These are phyloP conservation scores for Bauhinia variegata DNA, from an alignment of 306 rosid genomes.

Conservation along the genomic window DNA sequence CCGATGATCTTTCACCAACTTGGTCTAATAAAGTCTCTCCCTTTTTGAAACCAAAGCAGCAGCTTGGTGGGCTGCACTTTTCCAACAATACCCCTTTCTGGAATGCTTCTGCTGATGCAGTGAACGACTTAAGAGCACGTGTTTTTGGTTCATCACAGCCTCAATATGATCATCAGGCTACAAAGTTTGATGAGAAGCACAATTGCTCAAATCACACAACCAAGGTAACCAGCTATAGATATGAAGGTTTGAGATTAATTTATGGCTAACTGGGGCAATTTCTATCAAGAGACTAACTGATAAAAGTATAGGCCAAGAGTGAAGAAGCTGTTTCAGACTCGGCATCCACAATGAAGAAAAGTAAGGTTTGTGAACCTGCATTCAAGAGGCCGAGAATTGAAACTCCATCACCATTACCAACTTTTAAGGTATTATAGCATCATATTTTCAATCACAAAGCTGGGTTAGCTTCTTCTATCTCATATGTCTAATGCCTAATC, in stretches of 20 bases:
- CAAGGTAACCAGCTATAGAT: constrained; percentile 52
- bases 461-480: too few species aligned
- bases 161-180: constrained; percentile 38
- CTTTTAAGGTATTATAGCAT: constrained; percentile 72
- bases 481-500: too few species aligned
- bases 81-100: constrained; percentile 71
- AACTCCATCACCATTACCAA: constrained; percentile 93
- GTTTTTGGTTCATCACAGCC: constrained; percentile 51
- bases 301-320: constrained; percentile 49
- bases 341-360: constrained; percentile 47
- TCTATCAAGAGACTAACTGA: constrained; percentile 2
- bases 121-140: constrained; percentile 41
- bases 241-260: background rate
- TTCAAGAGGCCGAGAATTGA: constrained; percentile 86
- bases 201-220: constrained; percentile 45
- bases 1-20: constrained; percentile 45
- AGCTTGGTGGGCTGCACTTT: constrained; percentile 59
- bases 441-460: too few species aligned
- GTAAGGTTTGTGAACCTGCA: constrained; percentile 45
- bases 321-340: constrained; percentile 67
- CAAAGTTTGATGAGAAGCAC: constrained; percentile 52
- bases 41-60: constrained; percentile 58
- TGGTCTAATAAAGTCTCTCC: constrained; percentile 55
- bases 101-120: constrained; percentile 63
- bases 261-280: constrained; percentile 36